Base-by-base conservation (phyloP, 2,329 filamentous ascomycete species). In the Ophiosphaerella narmari region DNA sequence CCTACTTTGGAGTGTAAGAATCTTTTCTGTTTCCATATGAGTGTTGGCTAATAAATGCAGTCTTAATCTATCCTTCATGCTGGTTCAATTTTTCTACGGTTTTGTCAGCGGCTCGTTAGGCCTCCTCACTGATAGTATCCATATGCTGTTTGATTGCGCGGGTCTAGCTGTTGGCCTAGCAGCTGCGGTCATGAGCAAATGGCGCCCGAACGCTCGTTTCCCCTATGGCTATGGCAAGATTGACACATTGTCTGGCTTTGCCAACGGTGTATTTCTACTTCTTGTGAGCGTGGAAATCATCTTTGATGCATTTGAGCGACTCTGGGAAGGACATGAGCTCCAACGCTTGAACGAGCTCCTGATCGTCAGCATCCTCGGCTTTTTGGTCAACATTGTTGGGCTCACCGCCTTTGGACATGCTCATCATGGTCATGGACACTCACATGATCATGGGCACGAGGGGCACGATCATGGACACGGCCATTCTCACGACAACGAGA, bases 121-220 rank as follows among this genome's bases (percentile, higher is more conserved):
- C 2, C 81, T 99, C n/a, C 83, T 99, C 14, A 96, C 91, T 60
- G 94, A 99, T 74, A 97, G 92, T 66, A 94, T 99, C 56, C 94
- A 99, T 75, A 99, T 99, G 94, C 93, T 99, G 67, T 97, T 99
- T 65, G 94, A 99, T 74, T 99, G 94, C 62, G 86, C 97, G 32
- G 94, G 93, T 16, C 82, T 99, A 24, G 85, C 90, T 1, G 91
- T 99, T 32, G 94, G 94, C 9, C 80, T 99, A 8, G 88, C 93
- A 62, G 94, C 94, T 24, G 88, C 93, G 1, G 91, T 99, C 5
- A 90, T 96, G 79, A 94, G 90, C 75, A 97, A 97, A 74, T 97
- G 94, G 92, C 91, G 92, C 1, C 89, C 91, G 0, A 96, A 88
- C 69, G 82, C 89, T 51, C 82, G 87, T 16, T 97, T 96, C 63